Percentiles rank a stretch among this genome's conserved stretches.
Conservation (phyloP, 805 yeast species). For the Schwanniomyces vanrijiae region DNA sequence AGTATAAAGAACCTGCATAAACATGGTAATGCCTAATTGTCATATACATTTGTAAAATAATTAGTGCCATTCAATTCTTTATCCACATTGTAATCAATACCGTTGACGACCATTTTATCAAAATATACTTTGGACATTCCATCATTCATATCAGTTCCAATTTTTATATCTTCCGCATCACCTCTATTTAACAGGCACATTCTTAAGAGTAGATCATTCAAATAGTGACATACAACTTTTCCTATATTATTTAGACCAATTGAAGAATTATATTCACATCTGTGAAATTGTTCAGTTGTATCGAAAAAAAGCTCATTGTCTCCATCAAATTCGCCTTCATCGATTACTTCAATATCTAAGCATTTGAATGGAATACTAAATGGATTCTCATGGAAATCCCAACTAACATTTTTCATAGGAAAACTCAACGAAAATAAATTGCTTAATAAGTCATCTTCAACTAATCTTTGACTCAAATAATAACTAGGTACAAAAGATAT, state of each 20-base stretch:
- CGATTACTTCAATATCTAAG: constrained; percentile 29
- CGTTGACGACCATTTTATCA: constrained; percentile 22
- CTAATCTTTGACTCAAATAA: constrained; percentile 35
- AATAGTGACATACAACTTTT: constrained; percentile 31
- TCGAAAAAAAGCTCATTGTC: constrained; percentile 18
- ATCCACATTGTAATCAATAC: constrained; percentile 34
- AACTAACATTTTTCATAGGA: constrained; percentile 21
- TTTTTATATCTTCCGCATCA: constrained; percentile 36
- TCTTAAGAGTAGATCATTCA: constrained; percentile 31
- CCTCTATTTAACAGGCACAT: constrained; percentile 39
- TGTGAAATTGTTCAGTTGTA: constrained; percentile 11
- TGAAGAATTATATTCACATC: constrained; percentile 13
- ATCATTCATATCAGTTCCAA: constrained; percentile 32
- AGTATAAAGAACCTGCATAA: constrained; percentile 1
- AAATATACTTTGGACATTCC: constrained; percentile 24
- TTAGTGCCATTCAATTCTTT: constrained; percentile 42
- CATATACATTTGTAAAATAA: constrained; percentile 28
- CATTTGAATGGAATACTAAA: constrained; percentile 33
- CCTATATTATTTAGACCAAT: constrained; percentile 11
- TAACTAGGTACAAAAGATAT: constrained; percentile 55
- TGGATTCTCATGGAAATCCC: constrained; percentile 33
- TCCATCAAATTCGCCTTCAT: constrained; percentile 39
- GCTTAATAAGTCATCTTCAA: constrained; percentile 10
- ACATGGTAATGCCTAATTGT: constrained; percentile 4
- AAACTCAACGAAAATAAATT: constrained; percentile 9